Percentiles rank a stretch among this genome's conserved stretches.
Conservation (phyloP, 176 grass and related monocot species). For the sorghum (Sorghum bicolor) region Sorghum_bicolor_NCBIv3 NC_012870.2:70436501-70437000, state of each 20-base stretch:
- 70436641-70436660: background rate
- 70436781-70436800: background rate
- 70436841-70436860: background rate
- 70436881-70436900: background rate
- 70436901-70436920: background rate
- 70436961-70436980: background rate
- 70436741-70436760: slow-evolving; percentile 55
- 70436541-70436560: slow-evolving; percentile 45
- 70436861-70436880: background rate
- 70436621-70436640: background rate
- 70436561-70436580: slow-evolving; percentile 43
- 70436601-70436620: slow-evolving; percentile 37
- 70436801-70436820: background rate
- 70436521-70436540: slow-evolving; percentile 33
- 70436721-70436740: slow-evolving; percentile 62
- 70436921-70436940: background rate
- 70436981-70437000: background rate
- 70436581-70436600: slow-evolving; percentile 60
- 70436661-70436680: background rate
- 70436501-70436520: slow-evolving; percentile 10
- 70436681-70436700: slow-evolving; percentile 17
- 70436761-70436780: slow-evolving; percentile 44
- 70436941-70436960: background rate
- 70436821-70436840: background rate
- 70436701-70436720: slow-evolving; percentile 61